Evolutionary conservation across 495 filamentous ascomycete genomes (phyloP).

Genomic region (Annulohypoxylon nitens): DNA sequence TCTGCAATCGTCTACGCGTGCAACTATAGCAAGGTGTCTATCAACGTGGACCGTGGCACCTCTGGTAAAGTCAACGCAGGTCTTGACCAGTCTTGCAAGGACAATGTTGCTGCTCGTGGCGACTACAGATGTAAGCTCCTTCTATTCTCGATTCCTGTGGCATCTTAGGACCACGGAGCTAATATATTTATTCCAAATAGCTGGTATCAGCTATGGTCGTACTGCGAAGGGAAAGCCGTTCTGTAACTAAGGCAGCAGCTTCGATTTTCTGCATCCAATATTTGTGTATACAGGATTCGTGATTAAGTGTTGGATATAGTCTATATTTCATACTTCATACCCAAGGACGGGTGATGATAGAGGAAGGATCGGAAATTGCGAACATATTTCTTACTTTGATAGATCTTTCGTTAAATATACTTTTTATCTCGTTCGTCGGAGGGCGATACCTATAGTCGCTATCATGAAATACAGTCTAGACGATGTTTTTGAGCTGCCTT

Average conservation of each 20-base stretch:
- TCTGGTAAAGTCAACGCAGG: slow-evolving; percentile 7
- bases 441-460: too few species aligned
- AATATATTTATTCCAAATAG: background rate
- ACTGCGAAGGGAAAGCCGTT: slow-evolving; percentile 16
- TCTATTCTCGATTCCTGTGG: background rate
- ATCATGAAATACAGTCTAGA: too few species aligned
- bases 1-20: background rate
- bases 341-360: too few species aligned
- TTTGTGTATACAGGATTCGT: too few species aligned
- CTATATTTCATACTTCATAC: too few species aligned
- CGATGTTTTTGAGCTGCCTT: too few species aligned
- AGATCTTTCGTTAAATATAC: too few species aligned
- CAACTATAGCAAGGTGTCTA: background rate
- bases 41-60: background rate
- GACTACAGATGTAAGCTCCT: slow-evolving; percentile 15
- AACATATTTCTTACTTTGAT: too few species aligned
- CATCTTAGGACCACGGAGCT: background rate
- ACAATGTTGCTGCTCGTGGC: slow-evolving; percentile 8
- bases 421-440: too few species aligned
- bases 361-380: too few species aligned
- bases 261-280: too few species aligned
- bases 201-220: slow-evolving; percentile 12
- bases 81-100: background rate
- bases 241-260: slow-evolving; percentile 6
- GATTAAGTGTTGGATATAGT: too few species aligned